Percentiles rank a stretch among this genome's conserved stretches.
Conservation (phyloP, 2,329 filamentous ascomycete species). For the Pseudofabraea citricarpa region DNA sequence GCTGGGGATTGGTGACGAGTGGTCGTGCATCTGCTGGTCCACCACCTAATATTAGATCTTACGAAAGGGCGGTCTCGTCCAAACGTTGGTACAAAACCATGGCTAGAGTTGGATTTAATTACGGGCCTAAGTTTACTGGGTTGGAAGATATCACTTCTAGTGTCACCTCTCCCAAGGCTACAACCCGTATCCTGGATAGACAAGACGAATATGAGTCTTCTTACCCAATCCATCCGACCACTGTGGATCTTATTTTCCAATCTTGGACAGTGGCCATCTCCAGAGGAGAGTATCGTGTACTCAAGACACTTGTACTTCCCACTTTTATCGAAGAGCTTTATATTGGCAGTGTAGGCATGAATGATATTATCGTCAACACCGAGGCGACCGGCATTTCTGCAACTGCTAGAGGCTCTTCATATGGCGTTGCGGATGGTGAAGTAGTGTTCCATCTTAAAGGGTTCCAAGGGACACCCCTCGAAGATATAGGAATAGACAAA, state of each 20-base stretch:
- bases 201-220: background rate
- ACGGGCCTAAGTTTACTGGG: background rate
- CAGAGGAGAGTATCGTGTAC: background rate
- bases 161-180: background rate
- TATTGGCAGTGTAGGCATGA: background rate
- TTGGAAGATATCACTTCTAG: background rate
- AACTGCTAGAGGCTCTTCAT: conserved; percentile 20
- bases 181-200: background rate
- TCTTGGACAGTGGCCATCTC: background rate
- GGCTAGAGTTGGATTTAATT: background rate
- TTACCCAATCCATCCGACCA: background rate
- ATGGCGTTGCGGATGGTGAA: conserved; percentile 5
- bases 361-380: conserved; percentile 13
- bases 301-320: conserved; percentile 36
- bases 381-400: conserved; percentile 6
- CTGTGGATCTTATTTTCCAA: background rate
- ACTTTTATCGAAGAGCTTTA: background rate
- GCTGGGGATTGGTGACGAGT: too few relatives aligned
- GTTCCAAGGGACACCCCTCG: background rate
- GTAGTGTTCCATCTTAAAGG: background rate
- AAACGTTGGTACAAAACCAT: background rate
- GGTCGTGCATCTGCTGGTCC: too few relatives aligned
- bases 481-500: background rate
- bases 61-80: too few relatives aligned
- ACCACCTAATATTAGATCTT: too few relatives aligned